Evolutionary conservation across 352 stramenopile genomes (phyloP).

Genomic region (Phytophthora pini): DNA sequence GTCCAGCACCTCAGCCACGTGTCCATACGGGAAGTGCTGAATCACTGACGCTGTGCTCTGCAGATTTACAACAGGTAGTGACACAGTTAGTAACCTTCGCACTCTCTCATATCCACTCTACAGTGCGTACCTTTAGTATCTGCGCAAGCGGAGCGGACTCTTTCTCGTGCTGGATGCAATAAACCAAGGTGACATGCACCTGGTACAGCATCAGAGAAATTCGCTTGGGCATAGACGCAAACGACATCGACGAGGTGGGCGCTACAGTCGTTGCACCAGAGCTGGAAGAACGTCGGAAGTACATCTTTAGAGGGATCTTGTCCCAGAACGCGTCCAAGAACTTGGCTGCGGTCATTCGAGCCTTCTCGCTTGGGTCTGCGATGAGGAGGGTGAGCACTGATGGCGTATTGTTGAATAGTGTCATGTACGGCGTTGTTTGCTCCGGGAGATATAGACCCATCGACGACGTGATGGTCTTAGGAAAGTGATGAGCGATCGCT

Average conservation of each 20-base stretch:
- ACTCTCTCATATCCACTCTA: neutral
- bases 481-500: conserved; percentile 70
- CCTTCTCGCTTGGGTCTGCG: conserved; percentile 78
- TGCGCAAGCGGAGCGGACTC: conserved; percentile 64
- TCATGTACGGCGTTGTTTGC: conserved; percentile 84
- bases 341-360: conserved; percentile 72
- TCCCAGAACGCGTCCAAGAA: conserved; percentile 87
- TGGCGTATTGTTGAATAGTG: conserved; percentile 74
- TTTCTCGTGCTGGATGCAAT: conserved; percentile 84
- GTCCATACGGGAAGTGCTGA: conserved; percentile 82
- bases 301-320: conserved; percentile 83
- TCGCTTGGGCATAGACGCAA: conserved; percentile 86
- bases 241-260: conserved; percentile 65
- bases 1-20: conserved; percentile 55
- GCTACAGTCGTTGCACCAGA: conserved; percentile 24
- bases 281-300: conserved; percentile 67
- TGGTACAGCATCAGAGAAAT: conserved; percentile 88
- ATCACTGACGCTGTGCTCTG: conserved; percentile 75
- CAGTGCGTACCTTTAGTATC: conserved; percentile 66
- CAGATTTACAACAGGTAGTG: conserved; percentile 7
- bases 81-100: conserved; percentile 1
- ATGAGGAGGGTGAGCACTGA: conserved; percentile 84
- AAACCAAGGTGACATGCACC: conserved; percentile 83
- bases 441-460: conserved; percentile 85
- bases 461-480: conserved; percentile 75